Base-by-base conservation (phyloP, 495 filamentous ascomycete genomes). In the Pseudotulostoma volvatum region DNA sequence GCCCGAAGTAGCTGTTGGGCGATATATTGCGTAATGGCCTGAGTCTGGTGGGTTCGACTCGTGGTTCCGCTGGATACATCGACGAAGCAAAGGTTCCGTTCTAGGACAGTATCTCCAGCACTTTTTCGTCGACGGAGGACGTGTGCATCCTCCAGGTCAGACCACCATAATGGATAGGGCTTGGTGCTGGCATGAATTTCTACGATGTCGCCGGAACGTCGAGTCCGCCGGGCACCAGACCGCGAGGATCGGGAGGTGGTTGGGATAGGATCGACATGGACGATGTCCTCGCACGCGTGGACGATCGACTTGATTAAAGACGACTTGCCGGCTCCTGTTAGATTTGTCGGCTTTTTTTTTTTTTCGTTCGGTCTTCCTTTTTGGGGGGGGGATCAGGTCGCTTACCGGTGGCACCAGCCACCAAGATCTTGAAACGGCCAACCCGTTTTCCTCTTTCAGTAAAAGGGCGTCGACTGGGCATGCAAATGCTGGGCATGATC, bases 401-500 rank as follows among this genome's bases (percentile, higher is more conserved):
- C 63, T 44, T 69, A 83, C 90, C 85, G 47, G 78, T 69, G 51
- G 80, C 74, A 18, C 90, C 90, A 37, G 85, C 84, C 46, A 96
- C 63, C 39, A 96, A 60, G 15, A 99, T 65, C 63, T 95, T 96
- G 47, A 96, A 61, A 39, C 79, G 71, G 3, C 86, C 88, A 60
- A 96, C 73, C 36, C 66, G 69, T 63, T 81, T 90, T 13, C 90
- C 90, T 43, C 68, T 73, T 37, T 82, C 73, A 5, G 90, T 96
- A 55, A 99, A 96, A 1, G 90, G 90, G 34, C 90, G 71, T 36
- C 90, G 76, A 52, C 78, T 86, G 21, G 90, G 92, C 76, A 99
- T 94, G 46, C 74, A 79, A 47, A 99, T 84, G 54, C 84, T 93
- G 7, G 90, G 90, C 92, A 99, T 99, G 45, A 99, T 80, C 11